Conservation (phyloP, 2,329 filamentous ascomycete species). For the Fusarium transvaalense region DNA sequence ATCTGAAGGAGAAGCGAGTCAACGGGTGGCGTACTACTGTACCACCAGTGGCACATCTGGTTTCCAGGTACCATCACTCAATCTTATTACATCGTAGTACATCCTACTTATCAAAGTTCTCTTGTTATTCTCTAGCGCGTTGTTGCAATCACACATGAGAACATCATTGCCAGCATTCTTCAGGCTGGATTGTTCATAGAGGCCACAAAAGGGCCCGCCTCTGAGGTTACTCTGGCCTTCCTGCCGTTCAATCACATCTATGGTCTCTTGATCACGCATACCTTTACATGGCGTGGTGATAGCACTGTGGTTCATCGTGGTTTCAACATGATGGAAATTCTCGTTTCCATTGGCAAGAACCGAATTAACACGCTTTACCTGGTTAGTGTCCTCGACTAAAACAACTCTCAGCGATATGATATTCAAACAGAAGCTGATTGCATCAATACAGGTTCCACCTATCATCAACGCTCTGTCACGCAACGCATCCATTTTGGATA, state of each 20-base stretch:
- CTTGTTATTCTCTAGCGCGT: neutral
- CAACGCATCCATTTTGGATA: conserved; percentile 6
- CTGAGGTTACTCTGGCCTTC: conserved; percentile 7
- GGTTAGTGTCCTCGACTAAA: neutral
- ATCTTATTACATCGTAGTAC: neutral
- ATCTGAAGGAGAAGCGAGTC: conserved; percentile 4
- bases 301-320: conserved; percentile 9
- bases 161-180: conserved; percentile 12
- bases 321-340: conserved; percentile 13
- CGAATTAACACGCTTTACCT: conserved; percentile 13
- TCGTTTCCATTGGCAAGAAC: conserved; percentile 8
- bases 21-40: conserved; percentile 9
- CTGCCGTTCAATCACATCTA: conserved; percentile 9
- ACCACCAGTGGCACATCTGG: conserved; percentile 12
- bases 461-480: conserved; percentile 10
- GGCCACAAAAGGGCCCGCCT: conserved; percentile 8
- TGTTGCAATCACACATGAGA: conserved; percentile 11
- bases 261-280: conserved; percentile 13
- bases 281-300: conserved; percentile 10
- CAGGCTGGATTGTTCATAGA: conserved; percentile 11
- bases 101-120: neutral
- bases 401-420: neutral
- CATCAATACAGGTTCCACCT: neutral
- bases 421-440: neutral
- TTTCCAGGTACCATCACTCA: conserved; percentile 10